Conservation (phyloP, 73 alveolate species). For the Tetrahymena borealis region DNA sequence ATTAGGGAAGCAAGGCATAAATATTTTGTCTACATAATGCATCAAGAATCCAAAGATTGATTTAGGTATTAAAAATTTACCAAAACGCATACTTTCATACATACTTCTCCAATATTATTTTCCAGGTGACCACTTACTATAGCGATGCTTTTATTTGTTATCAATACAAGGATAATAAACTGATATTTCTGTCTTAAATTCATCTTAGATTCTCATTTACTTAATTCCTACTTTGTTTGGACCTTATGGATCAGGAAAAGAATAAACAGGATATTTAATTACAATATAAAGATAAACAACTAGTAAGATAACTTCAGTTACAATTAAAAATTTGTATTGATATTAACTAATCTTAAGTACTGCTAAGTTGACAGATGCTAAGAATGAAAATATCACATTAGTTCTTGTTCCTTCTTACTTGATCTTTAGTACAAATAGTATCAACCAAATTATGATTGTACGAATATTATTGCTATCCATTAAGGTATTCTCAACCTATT, state of each 20-base stretch:
- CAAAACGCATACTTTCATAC: background rate
- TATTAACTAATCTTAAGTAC: background rate
- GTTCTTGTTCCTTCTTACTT: background rate
- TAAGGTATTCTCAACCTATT: background rate
- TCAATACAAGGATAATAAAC: background rate
- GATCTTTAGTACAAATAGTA: background rate
- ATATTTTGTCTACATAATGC: background rate
- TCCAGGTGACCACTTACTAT: background rate
- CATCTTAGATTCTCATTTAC: background rate
- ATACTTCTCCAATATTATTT: background rate
- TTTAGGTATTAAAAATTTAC: background rate
- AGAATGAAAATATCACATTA: background rate
- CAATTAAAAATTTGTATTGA: background rate
- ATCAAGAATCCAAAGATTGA: background rate
- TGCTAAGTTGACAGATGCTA: background rate
- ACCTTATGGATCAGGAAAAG: background rate
- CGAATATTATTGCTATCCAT: background rate
- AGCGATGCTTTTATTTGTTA: background rate
- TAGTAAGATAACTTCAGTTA: background rate
- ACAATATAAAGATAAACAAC: background rate
- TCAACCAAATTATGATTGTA: background rate
- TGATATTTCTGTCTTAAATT: background rate
- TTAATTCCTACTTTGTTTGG: background rate
- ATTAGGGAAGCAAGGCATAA: background rate
- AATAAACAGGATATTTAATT: background rate